Evolutionary conservation across 176 grass and related monocot genomes (phyloP).

Genomic region (Lolium perenne): DNA sequence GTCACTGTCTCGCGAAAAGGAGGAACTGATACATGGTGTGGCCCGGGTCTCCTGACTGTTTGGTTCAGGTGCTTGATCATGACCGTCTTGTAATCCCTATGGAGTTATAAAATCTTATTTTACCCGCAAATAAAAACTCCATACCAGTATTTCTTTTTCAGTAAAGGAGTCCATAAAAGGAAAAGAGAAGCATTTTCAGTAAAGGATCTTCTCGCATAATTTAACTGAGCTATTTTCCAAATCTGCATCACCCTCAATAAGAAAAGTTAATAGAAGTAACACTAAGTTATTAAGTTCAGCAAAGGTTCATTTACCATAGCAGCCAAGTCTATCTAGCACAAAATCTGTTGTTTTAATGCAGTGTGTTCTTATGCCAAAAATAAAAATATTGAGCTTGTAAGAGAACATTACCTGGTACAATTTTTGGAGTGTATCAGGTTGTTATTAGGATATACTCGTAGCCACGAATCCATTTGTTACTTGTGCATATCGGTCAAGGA

Average conservation of each 20-base stretch:
- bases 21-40: too few relatives aligned
- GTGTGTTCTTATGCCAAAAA: neutral
- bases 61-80: too few relatives aligned
- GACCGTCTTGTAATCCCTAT: too few relatives aligned
- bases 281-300: neutral
- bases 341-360: neutral
- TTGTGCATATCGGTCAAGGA: neutral
- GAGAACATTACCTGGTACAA: neutral
- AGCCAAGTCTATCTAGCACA: neutral
- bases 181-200: neutral
- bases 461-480: neutral
- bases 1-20: too few relatives aligned
- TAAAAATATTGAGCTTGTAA: neutral
- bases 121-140: too few relatives aligned
- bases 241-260: neutral
- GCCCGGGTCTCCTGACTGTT: too few relatives aligned
- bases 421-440: neutral
- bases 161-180: neutral
- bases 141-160: neutral
- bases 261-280: neutral
- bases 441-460: neutral
- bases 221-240: neutral
- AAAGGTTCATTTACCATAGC: neutral
- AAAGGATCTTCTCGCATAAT: neutral
- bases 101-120: too few relatives aligned